phyloP scores from a whole-genome alignment of 2,329 filamentous ascomycete species.

The Exophiala phaeomuriformis region DNA sequence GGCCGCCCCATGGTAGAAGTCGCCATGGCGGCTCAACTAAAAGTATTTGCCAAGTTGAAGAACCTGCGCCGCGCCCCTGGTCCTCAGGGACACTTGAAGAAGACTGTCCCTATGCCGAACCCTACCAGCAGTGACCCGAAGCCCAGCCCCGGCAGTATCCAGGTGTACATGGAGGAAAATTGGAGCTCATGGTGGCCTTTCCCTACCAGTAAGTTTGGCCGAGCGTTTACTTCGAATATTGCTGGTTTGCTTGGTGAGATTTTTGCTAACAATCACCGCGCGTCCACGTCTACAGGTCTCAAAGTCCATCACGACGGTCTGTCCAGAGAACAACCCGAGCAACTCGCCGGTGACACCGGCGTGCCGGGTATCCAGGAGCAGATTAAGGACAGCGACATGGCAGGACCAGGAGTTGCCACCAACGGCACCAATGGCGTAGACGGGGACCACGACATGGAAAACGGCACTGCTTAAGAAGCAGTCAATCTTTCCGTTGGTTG shows the following conservation, averaged over 20 bases:
- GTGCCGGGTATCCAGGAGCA: constrained; percentile 20
- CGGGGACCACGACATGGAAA: constrained; percentile 10
- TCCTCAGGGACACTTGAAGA: constrained; percentile 37
- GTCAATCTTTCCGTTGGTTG: no score
- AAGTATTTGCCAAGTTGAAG: constrained; percentile 36
- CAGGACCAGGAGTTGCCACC: neutral
- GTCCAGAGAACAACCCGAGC: constrained; percentile 19
- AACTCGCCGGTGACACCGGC: constrained; percentile 22
- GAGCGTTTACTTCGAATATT: no score
- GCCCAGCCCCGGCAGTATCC: constrained; percentile 34
- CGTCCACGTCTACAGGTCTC: constrained; percentile 11
- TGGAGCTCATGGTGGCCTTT: constrained; percentile 39
- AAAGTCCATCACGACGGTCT: constrained; percentile 28
- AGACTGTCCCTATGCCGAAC: constrained; percentile 30
- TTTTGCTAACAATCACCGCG: constrained; percentile 6
- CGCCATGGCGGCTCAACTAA: constrained; percentile 39
- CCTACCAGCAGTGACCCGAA: constrained; percentile 26
- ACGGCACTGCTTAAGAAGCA: constrained; percentile 10
- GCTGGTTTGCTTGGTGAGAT: no score
- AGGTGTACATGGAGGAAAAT: constrained; percentile 40
- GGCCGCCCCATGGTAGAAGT: constrained; percentile 38
- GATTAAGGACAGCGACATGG: constrained; percentile 23
- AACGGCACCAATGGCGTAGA: constrained; percentile 15
- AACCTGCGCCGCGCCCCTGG: constrained; percentile 39
- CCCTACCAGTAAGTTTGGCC: constrained; percentile 28